Base-by-base conservation (phyloP, 2,329 filamentous ascomycete species). In the Penicillium sp. region DNA sequence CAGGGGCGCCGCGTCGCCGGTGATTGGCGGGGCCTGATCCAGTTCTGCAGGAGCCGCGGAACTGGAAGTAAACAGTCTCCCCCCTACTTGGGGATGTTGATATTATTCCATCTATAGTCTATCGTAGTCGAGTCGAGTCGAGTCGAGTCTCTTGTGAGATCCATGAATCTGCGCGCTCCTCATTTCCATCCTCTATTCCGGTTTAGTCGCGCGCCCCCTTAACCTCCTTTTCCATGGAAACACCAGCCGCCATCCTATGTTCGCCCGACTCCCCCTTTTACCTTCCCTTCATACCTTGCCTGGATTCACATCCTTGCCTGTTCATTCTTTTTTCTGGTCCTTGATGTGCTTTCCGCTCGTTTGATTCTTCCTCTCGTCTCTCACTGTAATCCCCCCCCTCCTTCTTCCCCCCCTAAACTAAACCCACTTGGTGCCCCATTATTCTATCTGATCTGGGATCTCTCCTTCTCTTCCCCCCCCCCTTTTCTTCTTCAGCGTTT, bases 271-370 rank as follows among this genome's bases (percentile, higher is more conserved):
- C 53, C 64, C 35, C 68, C 60, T 25, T 52, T 52, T 47, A 44
- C 41, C 46, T 51, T 40, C 45, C 47, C 33, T 36, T 21, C 43
- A 45, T 53, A 49, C 44, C 49, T 50, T 48, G 36, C 52, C 11
- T 27, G 25, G 6, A 6, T 27, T 27, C 25, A 27, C 25, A 44
- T 45, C 51, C 47, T 54, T 51, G 39, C 48, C 50, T 48, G 53
- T 50, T 70, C 35, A 63, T 63, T 11, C 53, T 64, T 68, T 59
- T 14, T 48, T 51, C 2, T 58, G n/a, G n/a, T n/a, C n/a, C n/a
- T n/a, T n/a, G n/a, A n/a, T n/a, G n/a, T n/a, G n/a, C 25, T n/a
- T 60, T 0, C 64, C 56, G 33, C 37, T 48, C 43, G 45, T 84
- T 65, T 48, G 79, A 72, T 68, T 45, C 39, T 45, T 44, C 43